Evolutionary conservation across 768 basidiomycete genomes (phyloP), one percentile per base, ranked within the genome.

Genomic region (Coprinopsis sp.): DNA sequence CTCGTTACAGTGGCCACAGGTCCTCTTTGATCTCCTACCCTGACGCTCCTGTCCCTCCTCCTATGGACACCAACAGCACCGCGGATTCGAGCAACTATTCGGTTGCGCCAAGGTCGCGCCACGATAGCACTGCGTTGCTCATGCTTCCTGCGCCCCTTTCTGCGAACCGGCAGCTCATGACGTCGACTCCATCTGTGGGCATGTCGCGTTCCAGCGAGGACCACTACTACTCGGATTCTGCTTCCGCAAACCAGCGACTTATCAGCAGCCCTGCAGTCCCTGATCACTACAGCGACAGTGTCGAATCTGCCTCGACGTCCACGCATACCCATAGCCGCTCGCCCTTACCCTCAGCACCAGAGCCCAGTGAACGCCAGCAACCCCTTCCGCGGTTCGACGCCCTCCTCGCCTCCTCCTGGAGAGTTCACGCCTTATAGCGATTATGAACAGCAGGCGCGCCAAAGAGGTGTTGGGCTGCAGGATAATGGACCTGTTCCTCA

Each of bases 401-500:
- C 66, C 6, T 71, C 71, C 5, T 72, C 76, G 3, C 59, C 60
- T 19, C 51, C 54, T 27, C 65, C 69, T 41, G 72, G 54, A 61
- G 40, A 42, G 8, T 39, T 39, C 18, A 13, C 7, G 22, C 40
- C 40, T 42, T 56, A 67, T 54, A 51, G 68, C 60, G 54, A 56
- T n/a, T 49, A 54, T 7, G 55, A 55, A 6, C 21, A 13, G n/a
- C 37, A 41, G 27, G 46, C 33, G 28, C n/a, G 27, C 27, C 60
- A 65, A 4, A 78, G 87, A 10, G 91, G 93, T 19, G 75, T 96
- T 38, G 83, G 83, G 36, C 65, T 97, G 46, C 78, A 78, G 45
- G 94, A 97, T 54, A 69, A 78, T 56, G 94, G 94, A 12, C 91
- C 90, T 30, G 87, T 93, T 2, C 83, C 87, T 31, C n/a, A n/a